These are phyloP conservation scores for Monilinia vaccinii-corymbosi DNA, from an alignment of 2,329 filamentous ascomycete species.

Conservation along the genomic window DNA sequence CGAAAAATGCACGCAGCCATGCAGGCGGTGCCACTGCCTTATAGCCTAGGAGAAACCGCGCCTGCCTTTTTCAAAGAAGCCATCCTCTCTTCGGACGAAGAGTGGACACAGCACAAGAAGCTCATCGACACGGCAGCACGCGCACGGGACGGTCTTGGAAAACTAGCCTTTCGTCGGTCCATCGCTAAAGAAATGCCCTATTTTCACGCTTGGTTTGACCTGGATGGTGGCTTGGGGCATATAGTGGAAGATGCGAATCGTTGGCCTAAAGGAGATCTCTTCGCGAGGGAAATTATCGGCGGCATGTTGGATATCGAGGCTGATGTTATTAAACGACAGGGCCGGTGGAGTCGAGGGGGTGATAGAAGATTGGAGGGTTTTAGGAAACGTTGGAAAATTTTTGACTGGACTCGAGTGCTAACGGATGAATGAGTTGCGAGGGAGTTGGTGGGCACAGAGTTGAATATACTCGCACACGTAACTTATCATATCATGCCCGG, in stretches of 20 bases:
- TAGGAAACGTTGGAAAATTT: conserved; percentile 60
- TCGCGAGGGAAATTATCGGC: conserved; percentile 83
- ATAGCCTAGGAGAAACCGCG: conserved; percentile 80
- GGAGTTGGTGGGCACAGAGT: background rate
- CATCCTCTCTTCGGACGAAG: conserved; percentile 76
- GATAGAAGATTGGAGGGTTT: conserved; percentile 63
- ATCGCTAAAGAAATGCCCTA: conserved; percentile 96
- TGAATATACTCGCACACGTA: background rate
- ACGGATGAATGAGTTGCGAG: conserved; percentile 21
- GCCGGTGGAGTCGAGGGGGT: conserved; percentile 60
- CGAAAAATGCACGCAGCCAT: conserved; percentile 78
- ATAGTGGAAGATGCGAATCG: conserved; percentile 76
- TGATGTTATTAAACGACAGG: conserved; percentile 82
- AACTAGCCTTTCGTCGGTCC: conserved; percentile 69
- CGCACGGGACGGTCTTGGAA: conserved; percentile 61
- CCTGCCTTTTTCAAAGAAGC: conserved; percentile 95
- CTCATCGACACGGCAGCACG: conserved; percentile 76
- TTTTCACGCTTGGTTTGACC: conserved; percentile 91
- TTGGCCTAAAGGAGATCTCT: conserved; percentile 88
- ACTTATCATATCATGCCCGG: background rate
- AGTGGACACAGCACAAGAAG: conserved; percentile 94
- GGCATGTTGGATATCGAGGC: conserved; percentile 82
- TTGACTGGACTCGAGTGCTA: conserved; percentile 67
- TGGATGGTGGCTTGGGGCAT: conserved; percentile 89
- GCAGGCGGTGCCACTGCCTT: conserved; percentile 78